Base-by-base conservation (phyloP, 352 stramenopile genomes). In the Thraustochytrium sp. region DNA sequence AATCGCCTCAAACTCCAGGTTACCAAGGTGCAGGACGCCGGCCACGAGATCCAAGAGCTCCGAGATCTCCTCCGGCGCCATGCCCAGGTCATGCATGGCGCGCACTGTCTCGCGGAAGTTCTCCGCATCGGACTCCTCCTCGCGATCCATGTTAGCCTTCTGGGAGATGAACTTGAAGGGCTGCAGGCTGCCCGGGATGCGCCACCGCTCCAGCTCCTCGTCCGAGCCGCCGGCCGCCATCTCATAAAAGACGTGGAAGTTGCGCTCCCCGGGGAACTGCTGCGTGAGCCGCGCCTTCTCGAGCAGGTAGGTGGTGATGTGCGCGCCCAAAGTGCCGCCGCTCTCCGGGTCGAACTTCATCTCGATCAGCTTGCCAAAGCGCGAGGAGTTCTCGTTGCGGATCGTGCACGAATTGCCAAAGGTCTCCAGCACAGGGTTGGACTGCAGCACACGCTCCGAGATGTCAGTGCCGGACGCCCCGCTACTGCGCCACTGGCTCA, bases 371-470 rank as follows among this genome's bases (percentile, higher is more conserved):
- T 98, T 98, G 72, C 95, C 95, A 86, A 98, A 98, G 16, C 95
- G 92, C 82, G 87, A 93, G 53, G 92, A 97, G 87, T 98, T 98
- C 88, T 98, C 93, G 87, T 98, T 98, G 16, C 95, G 91, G 56
- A 98, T 92, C 29, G 95, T 98, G 40, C 93, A 90, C 46, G 95
- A 95, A 85, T 99, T 99, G 84, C 96, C 96, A 88, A 99, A 99
- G 2, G 93, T 94, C 87, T 99, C 96, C 21, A 99, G 89, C 62
- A 99, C 96, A 54, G 96, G 96, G 88, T 99, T 99, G 4, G 94
- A 97, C 61, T 73, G 59, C 29, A 84, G 36, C 40, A 84, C 75
- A 21, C 61, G 40, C 37, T 78, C 75, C 0, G 75, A 83, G 26
- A 84, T 64, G 48, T 63, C 42, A 5, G 48, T 64, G 5, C 53